Evolutionary conservation across 495 filamentous ascomycete genomes (phyloP).

Genomic region (Hyaloscypha finlandica): DNA sequence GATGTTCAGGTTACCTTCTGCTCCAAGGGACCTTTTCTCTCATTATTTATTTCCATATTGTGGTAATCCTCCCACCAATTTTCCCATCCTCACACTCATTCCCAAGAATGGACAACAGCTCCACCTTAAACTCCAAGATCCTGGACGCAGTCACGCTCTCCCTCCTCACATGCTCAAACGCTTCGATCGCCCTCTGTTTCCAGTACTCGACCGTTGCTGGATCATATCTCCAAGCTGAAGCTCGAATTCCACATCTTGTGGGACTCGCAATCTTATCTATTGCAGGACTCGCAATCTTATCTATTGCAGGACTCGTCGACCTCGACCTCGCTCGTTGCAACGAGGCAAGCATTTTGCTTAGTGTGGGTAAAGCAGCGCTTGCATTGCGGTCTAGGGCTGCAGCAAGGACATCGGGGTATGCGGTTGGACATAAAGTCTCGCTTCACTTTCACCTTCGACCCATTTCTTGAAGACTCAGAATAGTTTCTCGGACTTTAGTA

Average conservation of each 20-base stretch:
- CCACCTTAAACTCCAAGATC: neutral
- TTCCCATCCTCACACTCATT: neutral
- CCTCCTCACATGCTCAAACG: neutral
- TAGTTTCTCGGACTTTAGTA: neutral
- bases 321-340: too few species aligned
- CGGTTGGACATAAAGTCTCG: neutral
- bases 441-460: neutral
- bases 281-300: too few species aligned
- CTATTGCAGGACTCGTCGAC: too few species aligned
- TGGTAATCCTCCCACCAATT: too few species aligned
- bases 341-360: neutral
- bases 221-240: neutral
- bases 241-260: too few species aligned
- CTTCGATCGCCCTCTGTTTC: neutral
- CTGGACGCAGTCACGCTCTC: neutral
- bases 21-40: too few species aligned
- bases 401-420: conserved; percentile 8
- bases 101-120: neutral
- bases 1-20: too few species aligned
- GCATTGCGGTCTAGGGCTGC: conserved; percentile 12
- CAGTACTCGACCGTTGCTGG: neutral
- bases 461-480: neutral
- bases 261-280: too few species aligned
- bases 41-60: too few species aligned
- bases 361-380: conserved; percentile 2